Percentiles rank a stretch among this genome's conserved stretches.
Evolutionary conservation across 2,329 filamentous ascomycete species (phyloP).

Genomic region (Trichothecium roseum): DNA sequence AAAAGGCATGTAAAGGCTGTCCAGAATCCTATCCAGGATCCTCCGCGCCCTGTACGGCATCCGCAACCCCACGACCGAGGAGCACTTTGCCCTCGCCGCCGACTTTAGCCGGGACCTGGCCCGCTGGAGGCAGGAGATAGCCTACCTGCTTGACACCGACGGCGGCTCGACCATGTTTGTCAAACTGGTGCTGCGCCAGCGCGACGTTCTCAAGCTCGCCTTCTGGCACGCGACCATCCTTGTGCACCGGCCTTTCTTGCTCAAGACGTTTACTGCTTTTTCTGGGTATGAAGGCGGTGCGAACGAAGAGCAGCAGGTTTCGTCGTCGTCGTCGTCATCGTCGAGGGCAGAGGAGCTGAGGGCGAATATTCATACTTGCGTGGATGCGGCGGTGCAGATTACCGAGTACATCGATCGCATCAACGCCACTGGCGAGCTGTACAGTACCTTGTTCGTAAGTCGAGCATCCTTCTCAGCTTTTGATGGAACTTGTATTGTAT

Average conservation of each 20-base stretch:
- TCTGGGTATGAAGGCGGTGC: not conserved
- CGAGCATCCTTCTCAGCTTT: too few species aligned
- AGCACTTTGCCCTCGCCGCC: slow-evolving; percentile 15
- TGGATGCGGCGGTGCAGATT: slow-evolving; percentile 27
- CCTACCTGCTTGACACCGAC: slow-evolving; percentile 26
- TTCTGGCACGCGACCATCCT: slow-evolving; percentile 33
- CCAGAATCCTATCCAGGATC: slow-evolving; percentile 21
- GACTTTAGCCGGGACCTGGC: slow-evolving; percentile 18
- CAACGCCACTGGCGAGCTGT: slow-evolving; percentile 21
- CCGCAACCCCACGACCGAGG: slow-evolving; percentile 14
- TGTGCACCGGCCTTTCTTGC: slow-evolving; percentile 24
- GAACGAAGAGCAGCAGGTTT: slow-evolving; percentile 10
- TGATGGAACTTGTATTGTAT: not conserved
- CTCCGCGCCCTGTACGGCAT: slow-evolving; percentile 24
- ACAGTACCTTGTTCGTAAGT: slow-evolving; percentile 28
- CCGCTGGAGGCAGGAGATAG: slow-evolving; percentile 21
- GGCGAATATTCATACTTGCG: slow-evolving; percentile 12
- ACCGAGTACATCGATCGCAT: slow-evolving; percentile 26
- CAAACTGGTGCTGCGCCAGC: slow-evolving; percentile 28
- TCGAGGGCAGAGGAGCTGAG: not conserved
- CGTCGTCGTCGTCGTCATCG: not conserved
- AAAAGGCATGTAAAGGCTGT: slow-evolving; percentile 11
- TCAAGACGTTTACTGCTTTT: slow-evolving; percentile 18
- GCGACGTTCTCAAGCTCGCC: slow-evolving; percentile 27
- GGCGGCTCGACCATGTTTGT: slow-evolving; percentile 20